phyloP scores from a whole-genome alignment of 148 eudicot species.

The Nepenthes gracilis region DNA sequence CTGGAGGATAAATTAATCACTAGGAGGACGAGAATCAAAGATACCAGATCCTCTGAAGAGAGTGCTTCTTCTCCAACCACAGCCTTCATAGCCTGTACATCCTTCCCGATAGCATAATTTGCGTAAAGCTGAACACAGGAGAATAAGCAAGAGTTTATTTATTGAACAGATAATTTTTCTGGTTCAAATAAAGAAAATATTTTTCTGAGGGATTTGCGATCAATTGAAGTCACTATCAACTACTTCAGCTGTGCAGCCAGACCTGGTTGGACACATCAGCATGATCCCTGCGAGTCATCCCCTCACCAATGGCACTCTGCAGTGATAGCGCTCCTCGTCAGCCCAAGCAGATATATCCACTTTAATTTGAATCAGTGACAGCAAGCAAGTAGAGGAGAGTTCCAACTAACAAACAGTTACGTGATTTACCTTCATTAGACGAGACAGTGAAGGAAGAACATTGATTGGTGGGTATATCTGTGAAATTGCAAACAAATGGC shows the following conservation, averaged over 20 bases:
- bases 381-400: neutral
- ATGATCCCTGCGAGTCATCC: slow-evolving; percentile 86
- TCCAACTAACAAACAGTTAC: neutral
- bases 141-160: neutral
- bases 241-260: neutral
- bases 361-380: neutral
- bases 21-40: neutral
- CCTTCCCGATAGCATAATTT: slow-evolving; percentile 84
- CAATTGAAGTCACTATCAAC: neutral
- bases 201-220: neutral
- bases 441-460: slow-evolving; percentile 77
- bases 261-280: slow-evolving; percentile 89
- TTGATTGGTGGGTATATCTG: slow-evolving; percentile 89
- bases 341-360: neutral
- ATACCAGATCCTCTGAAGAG: slow-evolving; percentile 86
- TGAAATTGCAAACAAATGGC: slow-evolving; percentile 8
- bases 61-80: slow-evolving; percentile 95
- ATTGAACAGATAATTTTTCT: neutral
- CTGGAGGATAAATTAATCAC: neutral
- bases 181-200: neutral
- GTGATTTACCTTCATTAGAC: slow-evolving; percentile 59
- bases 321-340: neutral
- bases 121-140: slow-evolving; percentile 52
- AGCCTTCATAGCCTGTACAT: slow-evolving; percentile 89
- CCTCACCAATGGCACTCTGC: slow-evolving; percentile 93